Base-by-base conservation (phyloP, 352 stramenopile species). In the Saprolegnia parasitica region DNA sequence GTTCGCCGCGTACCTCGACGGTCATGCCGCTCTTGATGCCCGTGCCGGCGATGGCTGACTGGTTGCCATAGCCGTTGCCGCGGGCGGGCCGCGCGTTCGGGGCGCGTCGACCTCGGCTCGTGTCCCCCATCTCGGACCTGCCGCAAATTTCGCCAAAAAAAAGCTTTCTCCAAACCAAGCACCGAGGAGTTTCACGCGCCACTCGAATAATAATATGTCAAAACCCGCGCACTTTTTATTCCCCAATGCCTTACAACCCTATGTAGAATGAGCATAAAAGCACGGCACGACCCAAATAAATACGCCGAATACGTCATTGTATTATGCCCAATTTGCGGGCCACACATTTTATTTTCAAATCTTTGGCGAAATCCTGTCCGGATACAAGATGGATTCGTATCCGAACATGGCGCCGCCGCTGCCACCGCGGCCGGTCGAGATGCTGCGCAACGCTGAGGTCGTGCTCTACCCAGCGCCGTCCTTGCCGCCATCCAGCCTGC, bases 1-100 rank as follows among this genome's bases (percentile, higher is more conserved):
- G 16, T 49, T 29, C 26, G 20, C 20, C 6, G 18, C 40, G 37
- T 63, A 81, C 76, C 75, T 94, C 86, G 56, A 94, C 86, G 5
- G 86, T 94, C 86, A 94, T 94, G 66, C 86, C 86, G 76, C 86
- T 94, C 75, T 94, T 94, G 71, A 94, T 94, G 39, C 86, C 86
- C 81, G 91, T 90, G 65, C 90, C 26, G 76, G 76, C 0, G 81
- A 82, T 66, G 58, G 42, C 42, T 8, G 42, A n/a, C 13, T 49
- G 42, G 42, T 49, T 49, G 42, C 18, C 10, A n/a, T 49, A 49
- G 13, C 42, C 58, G 40, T 54, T 56, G 39, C 35, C 35, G 1
- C 49, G 20, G 23, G 58, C 26, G 13, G 58, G 58, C 42, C 58
- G 58, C 21, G 50, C n/a, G 29, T 67, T 67, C 40, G 37, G 58